A percentile compares a stretch with the other conserved stretches of the same genome.
phyloP scores from a whole-genome alignment of 495 filamentous ascomycete species.

The Neurospora sp. region DNA sequence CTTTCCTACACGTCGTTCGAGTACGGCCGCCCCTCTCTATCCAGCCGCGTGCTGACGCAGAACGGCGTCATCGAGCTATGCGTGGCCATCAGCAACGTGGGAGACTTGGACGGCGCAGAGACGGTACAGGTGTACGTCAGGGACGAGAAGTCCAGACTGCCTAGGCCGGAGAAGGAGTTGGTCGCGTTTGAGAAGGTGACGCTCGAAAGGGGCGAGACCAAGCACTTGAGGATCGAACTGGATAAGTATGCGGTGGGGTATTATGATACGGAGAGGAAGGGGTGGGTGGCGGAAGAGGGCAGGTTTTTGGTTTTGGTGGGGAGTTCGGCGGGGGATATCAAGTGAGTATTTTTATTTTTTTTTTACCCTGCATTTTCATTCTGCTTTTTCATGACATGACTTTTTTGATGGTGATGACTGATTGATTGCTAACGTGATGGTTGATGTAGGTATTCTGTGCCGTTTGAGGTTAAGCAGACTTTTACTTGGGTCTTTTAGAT shows the following conservation, averaged over 20 bases:
- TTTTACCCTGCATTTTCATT: too few relatives aligned
- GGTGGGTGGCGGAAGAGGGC: constrained; percentile 75
- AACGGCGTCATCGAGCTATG: constrained; percentile 48
- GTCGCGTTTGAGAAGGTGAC: constrained; percentile 73
- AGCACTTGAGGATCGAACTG: constrained; percentile 51
- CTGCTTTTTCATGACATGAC: too few relatives aligned
- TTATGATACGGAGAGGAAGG: constrained; percentile 59
- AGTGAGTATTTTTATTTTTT: constrained; percentile 19
- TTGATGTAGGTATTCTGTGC: constrained; percentile 30
- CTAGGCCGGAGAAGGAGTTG: constrained; percentile 65
- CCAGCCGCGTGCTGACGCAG: constrained; percentile 35
- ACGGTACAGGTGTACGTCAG: constrained; percentile 70
- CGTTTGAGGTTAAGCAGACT: constrained; percentile 47
- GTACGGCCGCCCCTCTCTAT: constrained; percentile 52
- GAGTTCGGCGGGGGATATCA: constrained; percentile 33
- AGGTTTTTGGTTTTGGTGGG: constrained; percentile 57
- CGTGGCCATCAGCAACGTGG: constrained; percentile 61
- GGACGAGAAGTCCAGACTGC: constrained; percentile 43
- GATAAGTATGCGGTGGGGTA: constrained; percentile 74
- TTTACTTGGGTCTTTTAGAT: constrained; percentile 46
- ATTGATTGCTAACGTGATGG: constrained; percentile 7
- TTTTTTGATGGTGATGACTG: not conserved
- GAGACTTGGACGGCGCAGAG: constrained; percentile 56
- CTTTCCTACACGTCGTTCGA: constrained; percentile 72
- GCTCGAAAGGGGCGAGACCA: constrained; percentile 58